phyloP scores from a whole-genome alignment of 2,329 filamentous ascomycete genomes.

The Dichotomopilus funicola region DNA sequence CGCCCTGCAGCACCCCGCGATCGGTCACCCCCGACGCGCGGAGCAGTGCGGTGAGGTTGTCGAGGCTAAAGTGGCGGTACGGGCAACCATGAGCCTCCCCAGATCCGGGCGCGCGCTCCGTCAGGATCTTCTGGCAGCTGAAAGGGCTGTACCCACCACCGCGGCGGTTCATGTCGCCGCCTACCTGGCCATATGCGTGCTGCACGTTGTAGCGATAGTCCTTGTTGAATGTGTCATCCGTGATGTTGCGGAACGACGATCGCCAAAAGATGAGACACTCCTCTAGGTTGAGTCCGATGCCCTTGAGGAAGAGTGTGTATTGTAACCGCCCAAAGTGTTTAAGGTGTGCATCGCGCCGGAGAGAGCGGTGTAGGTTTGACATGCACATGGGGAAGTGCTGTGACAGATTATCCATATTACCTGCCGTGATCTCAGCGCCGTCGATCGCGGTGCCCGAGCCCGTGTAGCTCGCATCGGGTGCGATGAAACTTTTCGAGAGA shows the following conservation, averaged over 20 bases:
- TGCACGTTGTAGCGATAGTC: conserved; percentile 96
- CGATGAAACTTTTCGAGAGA: conserved; percentile 92
- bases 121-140: conserved; percentile 91
- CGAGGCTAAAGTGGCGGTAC: conserved; percentile 83
- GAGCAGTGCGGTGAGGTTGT: conserved; percentile 74
- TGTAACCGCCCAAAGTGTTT: conserved; percentile 92
- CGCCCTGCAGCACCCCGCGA: conserved; percentile 66
- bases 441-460: conserved; percentile 57
- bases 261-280: conserved; percentile 93
- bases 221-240: conserved; percentile 93
- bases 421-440: conserved; percentile 69
- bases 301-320: conserved; percentile 95
- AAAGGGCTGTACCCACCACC: conserved; percentile 85
- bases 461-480: conserved; percentile 77
- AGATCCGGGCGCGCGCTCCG: conserved; percentile 76
- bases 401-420: conserved; percentile 72
- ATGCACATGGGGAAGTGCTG: conserved; percentile 89
- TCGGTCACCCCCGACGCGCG: conserved; percentile 76
- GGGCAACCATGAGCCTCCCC: conserved; percentile 95
- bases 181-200: conserved; percentile 92
- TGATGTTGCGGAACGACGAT: conserved; percentile 73
- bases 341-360: conserved; percentile 82
- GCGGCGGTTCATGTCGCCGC: conserved; percentile 81
- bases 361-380: conserved; percentile 78
- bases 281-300: conserved; percentile 85